Conservation (phyloP, 164 flowering plant genomes). For the Magnolia kwangsiensis region DNA sequence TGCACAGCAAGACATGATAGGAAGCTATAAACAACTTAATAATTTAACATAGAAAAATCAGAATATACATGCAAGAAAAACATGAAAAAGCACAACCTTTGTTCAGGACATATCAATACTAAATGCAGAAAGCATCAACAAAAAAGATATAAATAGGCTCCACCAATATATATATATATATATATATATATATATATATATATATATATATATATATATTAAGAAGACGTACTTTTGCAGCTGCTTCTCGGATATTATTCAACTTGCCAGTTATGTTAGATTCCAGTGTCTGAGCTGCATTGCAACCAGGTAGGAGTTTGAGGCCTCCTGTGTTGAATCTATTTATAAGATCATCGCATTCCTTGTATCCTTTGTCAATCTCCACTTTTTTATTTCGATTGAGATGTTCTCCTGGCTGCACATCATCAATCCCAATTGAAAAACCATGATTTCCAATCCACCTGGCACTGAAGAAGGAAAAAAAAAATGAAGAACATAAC, state of each 20-base stretch:
- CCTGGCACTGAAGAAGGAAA: conserved; percentile 66
- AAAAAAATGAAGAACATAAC: not conserved
- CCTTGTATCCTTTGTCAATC: conserved; percentile 44
- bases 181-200: no score
- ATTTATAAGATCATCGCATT: conserved; percentile 52
- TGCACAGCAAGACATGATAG: no score
- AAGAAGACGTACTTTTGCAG: conserved; percentile 49
- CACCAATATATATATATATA: no score
- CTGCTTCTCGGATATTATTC: conserved; percentile 60
- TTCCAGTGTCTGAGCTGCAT: conserved; percentile 87
- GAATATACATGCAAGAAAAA: no score
- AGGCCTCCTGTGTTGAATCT: conserved; percentile 59
- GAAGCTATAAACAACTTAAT: no score
- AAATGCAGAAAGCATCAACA: not conserved
- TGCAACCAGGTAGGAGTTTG: conserved; percentile 65
- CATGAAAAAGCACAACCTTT: no score
- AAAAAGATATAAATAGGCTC: not conserved
- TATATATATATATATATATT: not conserved
- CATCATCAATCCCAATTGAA: conserved; percentile 97
- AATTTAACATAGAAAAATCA: no score
- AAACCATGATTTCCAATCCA: conserved; percentile 99
- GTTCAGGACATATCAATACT: no score
- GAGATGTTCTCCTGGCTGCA: conserved; percentile 63
- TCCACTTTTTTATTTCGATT: conserved; percentile 32
- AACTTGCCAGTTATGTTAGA: conserved; percentile 52